Percentiles rank a stretch among this genome's conserved stretches.
These are phyloP conservation scores for Penicillium olsonii DNA, from an alignment of 2,329 filamentous ascomycete species.

Conservation along the genomic window DNA sequence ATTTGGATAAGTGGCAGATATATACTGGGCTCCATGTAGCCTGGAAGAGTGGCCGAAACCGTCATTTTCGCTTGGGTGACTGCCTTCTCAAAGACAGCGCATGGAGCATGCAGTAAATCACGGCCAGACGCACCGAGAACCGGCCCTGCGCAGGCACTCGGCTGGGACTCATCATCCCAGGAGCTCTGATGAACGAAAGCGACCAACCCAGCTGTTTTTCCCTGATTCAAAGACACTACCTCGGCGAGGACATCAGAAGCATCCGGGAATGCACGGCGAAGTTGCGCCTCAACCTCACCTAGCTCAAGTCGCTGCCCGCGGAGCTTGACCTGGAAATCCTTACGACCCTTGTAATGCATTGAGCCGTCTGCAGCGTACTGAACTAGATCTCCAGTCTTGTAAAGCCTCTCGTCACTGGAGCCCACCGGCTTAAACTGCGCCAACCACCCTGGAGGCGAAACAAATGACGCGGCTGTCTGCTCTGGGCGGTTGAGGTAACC, in stretches of 20 bases:
- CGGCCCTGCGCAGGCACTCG: no score
- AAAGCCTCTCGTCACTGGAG: not conserved
- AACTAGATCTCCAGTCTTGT: not conserved
- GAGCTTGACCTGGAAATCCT: not conserved
- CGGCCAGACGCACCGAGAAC: no score
- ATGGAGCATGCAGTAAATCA: not conserved
- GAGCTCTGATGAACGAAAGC: not conserved
- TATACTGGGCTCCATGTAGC: not conserved
- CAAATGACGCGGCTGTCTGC: not conserved
- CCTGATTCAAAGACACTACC: not conserved
- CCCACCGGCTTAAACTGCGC: not conserved
- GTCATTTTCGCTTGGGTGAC: not conserved
- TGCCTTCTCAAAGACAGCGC: not conserved
- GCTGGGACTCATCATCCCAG: not conserved
- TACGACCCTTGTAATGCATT: not conserved
- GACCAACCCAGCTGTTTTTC: not conserved
- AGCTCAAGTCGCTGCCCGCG: not conserved
- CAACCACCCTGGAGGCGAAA: not conserved
- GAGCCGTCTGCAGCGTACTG: not conserved
- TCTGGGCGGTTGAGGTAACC: not conserved
- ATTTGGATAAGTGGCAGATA: not conserved
- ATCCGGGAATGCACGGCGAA: not conserved
- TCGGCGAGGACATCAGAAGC: not conserved
- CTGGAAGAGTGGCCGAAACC: not conserved
- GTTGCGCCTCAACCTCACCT: not conserved